Evolutionary conservation across 768 basidiomycete genomes (phyloP).

Genomic region (Trametopsis cervina): DNA sequence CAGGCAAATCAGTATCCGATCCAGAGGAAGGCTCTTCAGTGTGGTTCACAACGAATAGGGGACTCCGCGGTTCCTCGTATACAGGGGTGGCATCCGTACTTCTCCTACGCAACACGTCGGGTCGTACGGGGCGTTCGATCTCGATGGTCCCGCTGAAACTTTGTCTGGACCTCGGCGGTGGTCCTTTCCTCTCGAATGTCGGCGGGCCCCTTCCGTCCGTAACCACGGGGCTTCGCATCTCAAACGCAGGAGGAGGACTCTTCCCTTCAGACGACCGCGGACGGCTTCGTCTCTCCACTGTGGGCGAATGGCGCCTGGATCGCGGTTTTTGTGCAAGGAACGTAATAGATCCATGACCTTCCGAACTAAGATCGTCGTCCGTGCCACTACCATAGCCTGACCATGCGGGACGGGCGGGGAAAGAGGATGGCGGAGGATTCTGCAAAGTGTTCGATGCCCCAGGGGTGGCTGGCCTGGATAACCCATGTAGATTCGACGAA

Average conservation of each 20-base stretch:
- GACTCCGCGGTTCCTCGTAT: not conserved
- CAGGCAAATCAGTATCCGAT: not conserved
- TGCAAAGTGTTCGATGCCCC: conserved; percentile 5
- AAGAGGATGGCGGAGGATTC: not conserved
- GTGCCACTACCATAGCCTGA: not conserved
- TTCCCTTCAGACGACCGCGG: not conserved
- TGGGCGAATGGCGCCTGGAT: not conserved
- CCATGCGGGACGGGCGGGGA: not conserved
- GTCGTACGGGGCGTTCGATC: not conserved
- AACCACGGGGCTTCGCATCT: not conserved
- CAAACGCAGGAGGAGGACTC: not conserved
- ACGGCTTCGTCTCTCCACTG: not conserved
- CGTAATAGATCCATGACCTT: not conserved
- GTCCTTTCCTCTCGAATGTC: not conserved
- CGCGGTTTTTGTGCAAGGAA: not conserved
- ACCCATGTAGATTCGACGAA: conserved; percentile 1
- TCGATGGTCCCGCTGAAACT: not conserved
- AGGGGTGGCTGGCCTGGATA: conserved; percentile 14
- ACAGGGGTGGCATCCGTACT: not conserved
- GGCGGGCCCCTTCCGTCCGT: too few species aligned
- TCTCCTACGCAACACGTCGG: not conserved
- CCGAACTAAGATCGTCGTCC: not conserved
- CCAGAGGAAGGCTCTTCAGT: not conserved
- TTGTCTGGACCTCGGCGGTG: not conserved
- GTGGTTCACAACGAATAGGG: not conserved